Evolutionary conservation across 495 filamentous ascomycete genomes (phyloP), one percentile per base, ranked within the genome.

Genomic region (Penicillium odoratum): DNA sequence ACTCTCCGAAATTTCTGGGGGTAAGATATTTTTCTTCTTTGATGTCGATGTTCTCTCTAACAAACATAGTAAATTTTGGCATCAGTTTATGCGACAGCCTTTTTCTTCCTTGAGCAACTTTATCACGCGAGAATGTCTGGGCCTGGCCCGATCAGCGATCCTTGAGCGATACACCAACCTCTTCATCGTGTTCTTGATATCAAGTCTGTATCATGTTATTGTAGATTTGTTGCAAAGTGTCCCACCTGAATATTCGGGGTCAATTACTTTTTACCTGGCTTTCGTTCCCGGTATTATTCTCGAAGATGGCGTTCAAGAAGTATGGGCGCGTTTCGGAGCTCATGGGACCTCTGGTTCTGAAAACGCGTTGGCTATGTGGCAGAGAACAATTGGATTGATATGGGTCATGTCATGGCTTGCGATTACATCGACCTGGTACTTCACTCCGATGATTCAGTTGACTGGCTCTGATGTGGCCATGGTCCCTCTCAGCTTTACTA

Each of bases 171-270:
- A 70, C 29, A 57, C 62, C 11, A 72, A 70, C 11, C 55, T 73
- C 3, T 55, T 63, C 30, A 48, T 65, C 16, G 68, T 67, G 11
- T 77, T 78, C 48, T 28, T 66, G 15, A 51, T 69, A 30, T 74
- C 71, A 7, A 65, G 62, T 10, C 52, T 62, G 26, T 54, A 71
- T 8, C 74, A 78, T 52, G 36, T 63, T 7, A n/a, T 70, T 5
- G 34, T 65, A 7, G 70, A 70, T 56, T 31, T 70, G 26, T 64
- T 68, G 15, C 48, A 61, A 29, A 67, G 74, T n/a, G 53, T 63
- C 0, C 53, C 63, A 4, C 48, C 64, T 9, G 54, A 56, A 18
- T 45, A 61, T 30, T 67, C 71, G 5, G 56, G 55, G 8, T 59
- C 60, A 2, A 51, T 62, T 10, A 45, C 33, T 13, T 36, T 36